These are phyloP conservation scores for Rhynchosporium secalis DNA, from an alignment of 2,329 filamentous ascomycete genomes.

Conservation along the genomic window DNA sequence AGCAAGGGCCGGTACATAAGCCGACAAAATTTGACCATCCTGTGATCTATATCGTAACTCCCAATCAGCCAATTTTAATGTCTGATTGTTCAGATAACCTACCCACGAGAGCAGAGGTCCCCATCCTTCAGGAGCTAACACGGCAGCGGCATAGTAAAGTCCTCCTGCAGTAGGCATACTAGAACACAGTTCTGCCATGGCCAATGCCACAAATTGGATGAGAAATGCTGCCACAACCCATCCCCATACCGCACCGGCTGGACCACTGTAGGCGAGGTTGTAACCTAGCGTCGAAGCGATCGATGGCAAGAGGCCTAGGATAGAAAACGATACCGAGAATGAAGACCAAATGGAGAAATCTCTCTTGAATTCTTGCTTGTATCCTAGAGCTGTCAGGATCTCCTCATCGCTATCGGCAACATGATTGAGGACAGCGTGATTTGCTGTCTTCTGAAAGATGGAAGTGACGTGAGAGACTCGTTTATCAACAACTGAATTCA, in stretches of 20 bases:
- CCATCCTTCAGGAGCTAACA: conserved; percentile 22
- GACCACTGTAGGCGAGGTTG: conserved; percentile 19
- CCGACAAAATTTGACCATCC: conserved; percentile 23
- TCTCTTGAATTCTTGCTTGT: conserved; percentile 24
- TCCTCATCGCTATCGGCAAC: conserved; percentile 20
- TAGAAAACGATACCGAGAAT: conserved; percentile 21
- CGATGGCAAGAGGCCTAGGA: conserved; percentile 19
- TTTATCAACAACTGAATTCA: neutral
- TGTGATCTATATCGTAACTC: conserved; percentile 7
- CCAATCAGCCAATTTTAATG: neutral
- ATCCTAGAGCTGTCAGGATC: conserved; percentile 20
- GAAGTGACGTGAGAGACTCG: conserved; percentile 6
- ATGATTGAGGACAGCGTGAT: conserved; percentile 17
- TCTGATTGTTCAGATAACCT: neutral
- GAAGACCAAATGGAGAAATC: conserved; percentile 17
- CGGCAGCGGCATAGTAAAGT: conserved; percentile 58
- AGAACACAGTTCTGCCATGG: conserved; percentile 62
- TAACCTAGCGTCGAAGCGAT: conserved; percentile 20
- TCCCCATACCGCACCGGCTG: conserved; percentile 52
- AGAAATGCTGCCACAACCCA: conserved; percentile 66
- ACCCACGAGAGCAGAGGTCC: conserved; percentile 22
- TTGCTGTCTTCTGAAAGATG: conserved; percentile 11
- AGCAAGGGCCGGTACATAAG: conserved; percentile 16
- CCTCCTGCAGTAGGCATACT: conserved; percentile 65
- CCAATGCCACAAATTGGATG: conserved; percentile 62